Evolutionary conservation across 768 basidiomycete genomes (phyloP), one percentile per base, ranked within the genome.

Genomic region (Suillus clintonianus): DNA sequence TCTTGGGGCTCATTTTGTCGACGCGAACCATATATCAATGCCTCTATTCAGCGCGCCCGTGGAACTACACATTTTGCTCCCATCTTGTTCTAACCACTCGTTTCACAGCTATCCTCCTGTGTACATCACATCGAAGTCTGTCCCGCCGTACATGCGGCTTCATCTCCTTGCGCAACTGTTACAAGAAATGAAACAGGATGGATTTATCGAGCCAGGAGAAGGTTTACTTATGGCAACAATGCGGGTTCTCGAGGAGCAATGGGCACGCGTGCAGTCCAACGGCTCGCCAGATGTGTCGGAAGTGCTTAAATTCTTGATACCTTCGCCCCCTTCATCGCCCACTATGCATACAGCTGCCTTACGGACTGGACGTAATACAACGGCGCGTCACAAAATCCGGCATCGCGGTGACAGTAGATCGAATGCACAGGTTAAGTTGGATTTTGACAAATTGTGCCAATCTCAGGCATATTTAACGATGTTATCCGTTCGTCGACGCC

Each of bases 111-210:
- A 86, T 62, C 85, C 89, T 0, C 86, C 92, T 0, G 85, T 95
- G 77, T 97, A 89, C 72, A 72, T 97, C 60, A 83, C 89, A 1
- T 94, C 92, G 1, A 70, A 78, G 0, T 83, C 85, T 1, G 80
- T 90, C 5, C 85, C 95, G 0, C 84, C 93, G 1, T 97, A 97
- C 74, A 79, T 96, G 61, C 88, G 93, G 24, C 83, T 97, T 5
- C 89, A 96, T 70, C 82, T 97, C n/a, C 82, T 93, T 39, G 83
- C 88, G 5, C 78, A 79, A 30, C 78, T 95, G 22, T 79, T 95
- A n/a, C 60, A 72, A 6, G 84, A 82, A 11, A 82, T 91, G 74
- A 77, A 84, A 59, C 75, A 76, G 7, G 81, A 80, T 3, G 80
- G 83, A 24, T 85, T 92, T 45, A 72, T 88, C n/a, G 85, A 89